Evolutionary conservation across 768 basidiomycete species (phyloP), one percentile per base, ranked within the genome.

Genomic region (Melanogaster broomeanus): DNA sequence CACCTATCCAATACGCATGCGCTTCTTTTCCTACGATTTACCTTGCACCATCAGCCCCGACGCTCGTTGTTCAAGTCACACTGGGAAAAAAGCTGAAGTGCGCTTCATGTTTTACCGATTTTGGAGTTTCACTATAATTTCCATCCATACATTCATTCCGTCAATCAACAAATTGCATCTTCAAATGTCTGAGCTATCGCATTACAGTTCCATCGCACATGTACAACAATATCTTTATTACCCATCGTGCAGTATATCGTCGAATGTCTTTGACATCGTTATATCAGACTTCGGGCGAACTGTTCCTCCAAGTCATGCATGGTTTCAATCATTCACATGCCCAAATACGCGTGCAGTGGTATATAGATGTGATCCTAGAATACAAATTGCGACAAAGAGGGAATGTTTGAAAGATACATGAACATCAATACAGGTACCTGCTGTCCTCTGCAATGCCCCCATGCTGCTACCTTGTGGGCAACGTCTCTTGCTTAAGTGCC

Each of bases 401-500:
- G 19, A 34, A 31, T 25, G 43, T 28, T 24, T n/a, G n/a, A 11
- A 22, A 15, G 47, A 56, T 65, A 53, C 42, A 41, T 44, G 45
- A 34, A 48, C 25, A 49, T 48, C 52, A 44, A 51, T 46, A 54
- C 30, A n/a, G n/a, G n/a, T n/a, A 47, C 38, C 39, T 38, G 43
- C 38, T 38, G 19, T 30, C 2, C 21, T 39, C 22, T 38, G 19
- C 11, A 2, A 27, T 10, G 30, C 3, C 18, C n/a, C 52, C 50
- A 68, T 11, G 40, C 52, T n/a, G 43, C 22, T 19, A 57, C 39
- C 28, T 60, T 66, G 43, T 38, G 27, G 67, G 53, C 5, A 68
- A 49, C 5, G 70, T 60, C 49, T 79, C 74, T 55, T 74, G 77
- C 55, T 73, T 68, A 53, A 81, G 48, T 42, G 71, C 62, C 53